Evolutionary conservation across 805 yeast species (phyloP).

Genomic region (Deakozyma indianensis): DNA sequence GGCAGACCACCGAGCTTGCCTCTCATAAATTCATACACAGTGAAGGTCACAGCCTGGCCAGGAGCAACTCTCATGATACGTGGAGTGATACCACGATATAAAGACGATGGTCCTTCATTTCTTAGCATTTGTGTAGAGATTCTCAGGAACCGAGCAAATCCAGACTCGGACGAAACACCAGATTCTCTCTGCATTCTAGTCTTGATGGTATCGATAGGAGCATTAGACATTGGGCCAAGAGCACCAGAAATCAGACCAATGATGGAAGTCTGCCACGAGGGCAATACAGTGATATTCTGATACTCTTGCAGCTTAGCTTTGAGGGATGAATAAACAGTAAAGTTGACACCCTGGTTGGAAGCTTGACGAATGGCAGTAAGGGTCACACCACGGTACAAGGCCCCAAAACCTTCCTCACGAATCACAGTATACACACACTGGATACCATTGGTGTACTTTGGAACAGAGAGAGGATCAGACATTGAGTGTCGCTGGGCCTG

Average conservation of each 20-base stretch:
- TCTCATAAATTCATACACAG: slow-evolving; percentile 62
- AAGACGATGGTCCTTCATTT: slow-evolving; percentile 79
- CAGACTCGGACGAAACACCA: slow-evolving; percentile 45
- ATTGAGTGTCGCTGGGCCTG: slow-evolving; percentile 91
- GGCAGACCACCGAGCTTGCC: not conserved
- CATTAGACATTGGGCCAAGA: slow-evolving; percentile 92
- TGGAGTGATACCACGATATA: slow-evolving; percentile 96
- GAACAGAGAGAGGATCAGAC: slow-evolving; percentile 66
- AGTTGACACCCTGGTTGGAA: slow-evolving; percentile 95
- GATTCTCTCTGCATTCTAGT: slow-evolving; percentile 91
- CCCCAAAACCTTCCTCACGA: slow-evolving; percentile 80
- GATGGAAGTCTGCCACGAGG: slow-evolving; percentile 86
- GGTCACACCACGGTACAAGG: slow-evolving; percentile 87
- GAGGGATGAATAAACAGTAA: slow-evolving; percentile 82
- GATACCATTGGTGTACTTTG: slow-evolving; percentile 83
- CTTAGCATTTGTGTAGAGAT: slow-evolving; percentile 69
- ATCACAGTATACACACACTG: slow-evolving; percentile 77
- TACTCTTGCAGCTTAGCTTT: slow-evolving; percentile 51
- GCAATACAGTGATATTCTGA: slow-evolving; percentile 47
- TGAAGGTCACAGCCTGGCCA: slow-evolving; percentile 97
- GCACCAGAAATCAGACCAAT: slow-evolving; percentile 93
- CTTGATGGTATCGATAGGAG: slow-evolving; percentile 93
- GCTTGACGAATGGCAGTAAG: slow-evolving; percentile 97
- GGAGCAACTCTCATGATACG: slow-evolving; percentile 99
- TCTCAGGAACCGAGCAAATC: slow-evolving; percentile 62